Evolutionary conservation across 139 green algal species (phyloP), one percentile per base, ranked within the genome.

Genomic region (Monoraphidium neglectum): DNA sequence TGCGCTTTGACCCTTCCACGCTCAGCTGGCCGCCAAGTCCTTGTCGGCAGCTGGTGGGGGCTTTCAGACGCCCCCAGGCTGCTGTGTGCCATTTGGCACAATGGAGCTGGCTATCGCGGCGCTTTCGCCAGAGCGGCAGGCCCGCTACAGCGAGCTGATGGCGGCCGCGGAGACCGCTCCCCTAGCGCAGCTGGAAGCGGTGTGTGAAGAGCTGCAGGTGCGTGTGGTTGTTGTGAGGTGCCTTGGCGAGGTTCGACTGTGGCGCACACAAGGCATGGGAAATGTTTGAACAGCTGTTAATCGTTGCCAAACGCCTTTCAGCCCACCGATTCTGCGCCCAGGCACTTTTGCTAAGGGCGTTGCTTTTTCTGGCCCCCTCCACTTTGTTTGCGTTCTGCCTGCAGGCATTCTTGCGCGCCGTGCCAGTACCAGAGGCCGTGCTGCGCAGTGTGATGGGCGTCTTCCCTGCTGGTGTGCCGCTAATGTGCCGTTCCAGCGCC

Each of bases 61-160:
- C 6, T 97, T 98, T 60, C 51, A 40, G 12, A 86, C 89, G 0
- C 86, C 94, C 2, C 59, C 67, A 0, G 93, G 94, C 1, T 82
- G 85, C 6, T 85, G 82, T 43, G 70, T 99, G 53, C 96, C 96
- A 0, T 99, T 97, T 85, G 96, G 96, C 24, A 77, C 40, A n/a
- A 94, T 99, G 90, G 92, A 98, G 47, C 53, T 78, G 24, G 89
- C 86, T 3, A 72, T 95, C 32, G 72, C 80, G 36, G 82, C 85
- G 37, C 28, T 62, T 2, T 54, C 40, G 15, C 78, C 74, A 0
- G 75, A 80, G 12, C 37, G 83, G 65, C 37, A 59, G 38, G 63
- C 64, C 43, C 69, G 77, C 30, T 92, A 82, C 33, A 24, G 77
- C 33, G 30, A 69, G 4, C 83, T 93, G 70, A 76, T 95, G 40